Evolutionary conservation across 108 stramenopile species (phyloP).

Genomic region (Cyclotella baltica): DNA sequence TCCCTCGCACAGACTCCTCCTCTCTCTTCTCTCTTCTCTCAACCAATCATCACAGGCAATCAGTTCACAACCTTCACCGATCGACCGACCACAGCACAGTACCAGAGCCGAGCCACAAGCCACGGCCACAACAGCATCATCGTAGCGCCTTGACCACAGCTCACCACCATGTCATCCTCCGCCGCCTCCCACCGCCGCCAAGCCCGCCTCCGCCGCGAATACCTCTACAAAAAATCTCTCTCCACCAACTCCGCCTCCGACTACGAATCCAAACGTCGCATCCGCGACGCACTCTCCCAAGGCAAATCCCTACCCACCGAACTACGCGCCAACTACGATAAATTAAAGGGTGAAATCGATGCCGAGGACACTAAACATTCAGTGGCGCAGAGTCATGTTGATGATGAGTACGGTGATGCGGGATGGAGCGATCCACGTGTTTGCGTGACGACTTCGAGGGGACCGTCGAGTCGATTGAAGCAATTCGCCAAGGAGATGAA

Average conservation of each 20-base stretch:
- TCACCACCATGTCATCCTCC: slow-evolving; percentile 43
- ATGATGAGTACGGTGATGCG: slow-evolving; percentile 98
- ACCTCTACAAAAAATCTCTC: slow-evolving; percentile 93
- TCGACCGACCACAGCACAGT: too few species aligned
- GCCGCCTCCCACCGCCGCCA: slow-evolving; percentile 90
- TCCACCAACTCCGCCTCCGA: slow-evolving; percentile 70
- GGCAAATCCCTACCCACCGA: slow-evolving; percentile 96
- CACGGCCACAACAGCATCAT: too few species aligned
- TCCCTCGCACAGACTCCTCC: too few species aligned
- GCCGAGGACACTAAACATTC: slow-evolving; percentile 84
- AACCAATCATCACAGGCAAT: too few species aligned
- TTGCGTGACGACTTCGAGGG: slow-evolving; percentile 97
- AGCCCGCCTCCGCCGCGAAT: slow-evolving; percentile 97
- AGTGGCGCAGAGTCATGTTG: slow-evolving; percentile 69
- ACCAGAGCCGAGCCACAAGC: too few species aligned
- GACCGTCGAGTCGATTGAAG: slow-evolving; percentile 93
- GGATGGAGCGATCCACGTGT: slow-evolving; percentile 92
- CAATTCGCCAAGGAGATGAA: slow-evolving; percentile 99
- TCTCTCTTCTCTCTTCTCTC: too few species aligned
- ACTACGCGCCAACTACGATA: slow-evolving; percentile 83
- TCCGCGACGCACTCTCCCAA: slow-evolving; percentile 85
- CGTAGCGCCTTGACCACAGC: too few species aligned
- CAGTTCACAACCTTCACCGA: too few species aligned
- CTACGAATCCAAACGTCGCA: slow-evolving; percentile 91
- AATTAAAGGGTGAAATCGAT: slow-evolving; percentile 73